Evolutionary conservation across 2,329 filamentous ascomycete species (phyloP), one percentile per base, ranked within the genome.

Genomic region (Stachybotrys elegans): DNA sequence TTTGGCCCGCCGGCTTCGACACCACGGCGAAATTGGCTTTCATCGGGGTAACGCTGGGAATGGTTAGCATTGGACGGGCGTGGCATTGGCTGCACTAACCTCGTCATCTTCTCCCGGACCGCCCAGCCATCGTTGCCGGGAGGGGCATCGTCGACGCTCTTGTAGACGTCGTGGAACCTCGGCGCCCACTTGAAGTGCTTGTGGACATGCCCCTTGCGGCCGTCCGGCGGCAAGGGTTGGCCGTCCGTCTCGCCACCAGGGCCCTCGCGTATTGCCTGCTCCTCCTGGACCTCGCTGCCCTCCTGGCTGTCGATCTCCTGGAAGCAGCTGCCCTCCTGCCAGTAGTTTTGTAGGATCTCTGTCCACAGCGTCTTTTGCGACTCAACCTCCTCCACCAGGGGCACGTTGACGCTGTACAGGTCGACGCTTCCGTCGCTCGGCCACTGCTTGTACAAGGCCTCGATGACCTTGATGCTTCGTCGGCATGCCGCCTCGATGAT

Each of bases 171-270:
- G 25, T 79, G 75, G 65, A 97, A 93, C 50, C 80, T 81, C 3
- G 92, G 93, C 39, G 87, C 82, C 93, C 93, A 97, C 67, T 92
- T 94, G 73, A 96, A 97, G 66, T 94, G 87, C 62, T 87, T 88
- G 65, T 95, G 88, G 44, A 72, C 77, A 61, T 89, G 83, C 22
- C 75, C 69, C 32, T 67, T 57, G 32, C 46, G 43, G 11, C 42
- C 57, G 4, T 44, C 45, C 31, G 55, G 52, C 52, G 46, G 44
- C 6, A 44, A 50, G 4, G 60, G 60, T 37, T 59, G 53, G 45
- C 49, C 68, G 37, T 66, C 67, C 40, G 70, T 69, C 52, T 70
- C 68, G 4, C 70, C 70, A 19, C 74, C 73, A 44, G 83, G 78
- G 17, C 76, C 78, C 59, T 86, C 79, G 38, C 90, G 78, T 50